phyloP scores from a whole-genome alignment of 2,329 filamentous ascomycete species.

The Arthrobotrys musiformis region DNA sequence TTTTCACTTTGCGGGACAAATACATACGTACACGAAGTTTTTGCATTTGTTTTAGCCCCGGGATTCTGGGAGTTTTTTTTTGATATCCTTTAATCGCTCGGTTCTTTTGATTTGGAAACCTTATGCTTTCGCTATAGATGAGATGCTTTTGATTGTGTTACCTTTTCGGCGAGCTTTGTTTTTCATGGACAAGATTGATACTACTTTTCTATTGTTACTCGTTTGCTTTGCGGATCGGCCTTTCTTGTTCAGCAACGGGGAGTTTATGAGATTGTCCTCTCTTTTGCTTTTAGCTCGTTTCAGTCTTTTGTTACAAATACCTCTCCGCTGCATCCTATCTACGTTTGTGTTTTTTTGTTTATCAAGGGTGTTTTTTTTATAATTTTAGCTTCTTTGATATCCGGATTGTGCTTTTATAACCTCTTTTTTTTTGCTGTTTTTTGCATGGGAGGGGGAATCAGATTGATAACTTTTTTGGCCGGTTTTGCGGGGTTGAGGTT shows the following conservation, averaged over 20 bases:
- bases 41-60: conserved; percentile 1
- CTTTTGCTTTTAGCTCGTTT: conserved; percentile 2
- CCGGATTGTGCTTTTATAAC: background rate
- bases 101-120: background rate
- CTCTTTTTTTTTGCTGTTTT: background rate
- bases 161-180: conserved; percentile 19
- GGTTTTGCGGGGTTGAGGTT: background rate
- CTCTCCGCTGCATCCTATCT: conserved; percentile 54
- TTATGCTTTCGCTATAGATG: conserved; percentile 43
- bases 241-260: conserved; percentile 13
- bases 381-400: conserved; percentile 4
- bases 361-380: background rate
- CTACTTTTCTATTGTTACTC: conserved; percentile 21
- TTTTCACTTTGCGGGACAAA: conserved; percentile 31
- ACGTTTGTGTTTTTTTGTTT: conserved; percentile 13
- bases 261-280: conserved; percentile 29
- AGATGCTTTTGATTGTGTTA: conserved; percentile 6
- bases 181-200: conserved; percentile 32
- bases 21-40: conserved; percentile 12
- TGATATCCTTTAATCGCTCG: conserved; percentile 16
- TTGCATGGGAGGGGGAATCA: conserved; percentile 21
- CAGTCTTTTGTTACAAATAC: too few species aligned
- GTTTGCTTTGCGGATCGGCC: background rate
- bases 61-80: conserved; percentile 1
- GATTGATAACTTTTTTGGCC: conserved; percentile 26